Evolutionary conservation across 805 yeast genomes (phyloP).

Genomic region (Myxozyma sirexii): DNA sequence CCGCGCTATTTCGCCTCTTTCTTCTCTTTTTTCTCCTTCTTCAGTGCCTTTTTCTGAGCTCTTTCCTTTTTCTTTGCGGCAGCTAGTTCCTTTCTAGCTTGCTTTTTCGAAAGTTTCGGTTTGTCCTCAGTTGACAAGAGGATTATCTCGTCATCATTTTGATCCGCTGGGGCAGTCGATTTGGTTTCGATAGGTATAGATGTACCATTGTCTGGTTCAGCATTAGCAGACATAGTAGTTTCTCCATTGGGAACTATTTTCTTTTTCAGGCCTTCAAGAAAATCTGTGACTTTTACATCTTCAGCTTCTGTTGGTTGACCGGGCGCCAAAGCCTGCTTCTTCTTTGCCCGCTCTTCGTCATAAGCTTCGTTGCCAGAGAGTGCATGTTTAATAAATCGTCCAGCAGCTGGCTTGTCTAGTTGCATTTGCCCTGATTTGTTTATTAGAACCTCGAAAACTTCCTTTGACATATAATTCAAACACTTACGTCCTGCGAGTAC

Average conservation of each 20-base stretch:
- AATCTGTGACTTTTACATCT: neutral
- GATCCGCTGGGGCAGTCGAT: neutral
- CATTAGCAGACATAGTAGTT: no score
- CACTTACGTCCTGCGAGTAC: slow-evolving; percentile 26
- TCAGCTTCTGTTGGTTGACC: neutral
- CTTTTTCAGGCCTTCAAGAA: neutral
- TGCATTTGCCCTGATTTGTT: slow-evolving; percentile 15
- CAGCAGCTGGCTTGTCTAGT: slow-evolving; percentile 27
- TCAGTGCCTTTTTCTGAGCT: neutral
- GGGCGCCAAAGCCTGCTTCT: neutral
- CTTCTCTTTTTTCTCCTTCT: neutral
- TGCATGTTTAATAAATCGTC: slow-evolving; percentile 30
- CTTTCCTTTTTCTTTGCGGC: neutral
- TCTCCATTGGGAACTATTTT: neutral
- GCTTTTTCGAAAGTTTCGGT: no score
- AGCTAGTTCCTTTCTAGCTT: no score
- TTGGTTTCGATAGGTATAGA: no score
- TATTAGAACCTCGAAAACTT: neutral
- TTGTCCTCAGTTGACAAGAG: no score
- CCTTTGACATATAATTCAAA: no score
- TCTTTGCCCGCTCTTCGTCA: slow-evolving; percentile 15
- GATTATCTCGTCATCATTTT: neutral
- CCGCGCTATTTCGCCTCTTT: neutral
- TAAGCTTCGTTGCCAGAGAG: slow-evolving; percentile 23
- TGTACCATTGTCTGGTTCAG: neutral